phyloP scores from a whole-genome alignment of 371 early-diverging fungal species.

The Rhizopus delemar region DNA sequence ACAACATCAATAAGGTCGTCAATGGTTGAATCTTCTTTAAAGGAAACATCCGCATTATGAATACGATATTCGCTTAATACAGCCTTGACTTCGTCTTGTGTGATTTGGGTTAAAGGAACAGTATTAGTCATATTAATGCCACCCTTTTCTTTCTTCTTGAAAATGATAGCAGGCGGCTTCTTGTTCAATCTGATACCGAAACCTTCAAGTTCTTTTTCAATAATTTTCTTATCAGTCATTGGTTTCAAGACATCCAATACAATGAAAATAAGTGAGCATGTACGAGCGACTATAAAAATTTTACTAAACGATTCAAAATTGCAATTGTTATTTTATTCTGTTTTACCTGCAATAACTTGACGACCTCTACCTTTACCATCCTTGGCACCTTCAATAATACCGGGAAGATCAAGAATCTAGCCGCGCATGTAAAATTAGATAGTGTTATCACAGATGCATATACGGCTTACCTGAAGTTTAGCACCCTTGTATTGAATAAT shows the following conservation, averaged over 20 bases:
- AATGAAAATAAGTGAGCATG: constrained; percentile 92
- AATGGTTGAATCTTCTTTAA: constrained; percentile 83
- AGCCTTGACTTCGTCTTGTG: constrained; percentile 83
- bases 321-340: constrained; percentile 4
- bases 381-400: constrained; percentile 99
- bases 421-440: neutral
- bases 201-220: constrained; percentile 98
- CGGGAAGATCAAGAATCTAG: constrained; percentile 73
- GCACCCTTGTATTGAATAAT: constrained; percentile 98
- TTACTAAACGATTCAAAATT: neutral
- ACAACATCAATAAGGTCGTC: constrained; percentile 98
- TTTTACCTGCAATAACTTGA: constrained; percentile 78
- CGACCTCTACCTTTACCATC: constrained; percentile 99
- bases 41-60: constrained; percentile 89
- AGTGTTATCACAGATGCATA: neutral
- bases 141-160: constrained; percentile 93
- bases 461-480: constrained; percentile 69
- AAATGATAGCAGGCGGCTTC: constrained; percentile 93
- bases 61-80: constrained; percentile 92
- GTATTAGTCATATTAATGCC: constrained; percentile 91
- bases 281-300: constrained; percentile 74
- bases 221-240: constrained; percentile 89
- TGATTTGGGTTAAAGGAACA: constrained; percentile 82
- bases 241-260: constrained; percentile 97
- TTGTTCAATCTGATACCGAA: constrained; percentile 99